phyloP scores from a whole-genome alignment of 164 flowering plant genomes.

The Sextonia rubra region DNA sequence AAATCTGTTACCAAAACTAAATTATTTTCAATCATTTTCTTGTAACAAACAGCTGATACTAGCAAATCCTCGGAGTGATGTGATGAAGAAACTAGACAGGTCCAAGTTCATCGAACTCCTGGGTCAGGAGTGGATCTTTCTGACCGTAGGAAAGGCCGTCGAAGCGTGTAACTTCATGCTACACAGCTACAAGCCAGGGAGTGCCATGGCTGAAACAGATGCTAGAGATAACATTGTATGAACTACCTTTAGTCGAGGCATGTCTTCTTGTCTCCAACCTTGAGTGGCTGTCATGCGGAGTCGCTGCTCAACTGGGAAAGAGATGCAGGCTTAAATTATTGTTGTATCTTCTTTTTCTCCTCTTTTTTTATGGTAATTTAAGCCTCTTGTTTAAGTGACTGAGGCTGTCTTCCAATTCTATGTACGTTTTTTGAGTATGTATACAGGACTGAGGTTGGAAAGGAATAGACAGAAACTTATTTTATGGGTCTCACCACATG shows the following conservation, averaged over 20 bases:
- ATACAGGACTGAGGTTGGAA: no score
- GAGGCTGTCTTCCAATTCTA: no score
- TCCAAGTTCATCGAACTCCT: slow-evolving; percentile 48
- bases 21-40: background rate
- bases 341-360: no score
- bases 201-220: background rate
- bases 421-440: no score
- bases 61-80: slow-evolving; percentile 69
- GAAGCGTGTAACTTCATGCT: slow-evolving; percentile 59
- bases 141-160: slow-evolving; percentile 71
- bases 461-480: no score
- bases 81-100: slow-evolving; percentile 69
- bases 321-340: no score
- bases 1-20: background rate
- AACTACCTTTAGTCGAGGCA: background rate
- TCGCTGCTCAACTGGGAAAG: no score
- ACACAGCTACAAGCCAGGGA: slow-evolving; percentile 35
- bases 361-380: no score
- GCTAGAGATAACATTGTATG: slow-evolving; percentile 24
- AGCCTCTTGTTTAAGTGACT: no score
- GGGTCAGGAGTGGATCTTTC: slow-evolving; percentile 62
- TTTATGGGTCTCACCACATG: no score
- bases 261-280: no score
- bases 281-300: no score
- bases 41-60: slow-evolving; percentile 40